Base-by-base conservation (phyloP, 2,329 filamentous ascomycete genomes). In the Epichloe baconii region DNA sequence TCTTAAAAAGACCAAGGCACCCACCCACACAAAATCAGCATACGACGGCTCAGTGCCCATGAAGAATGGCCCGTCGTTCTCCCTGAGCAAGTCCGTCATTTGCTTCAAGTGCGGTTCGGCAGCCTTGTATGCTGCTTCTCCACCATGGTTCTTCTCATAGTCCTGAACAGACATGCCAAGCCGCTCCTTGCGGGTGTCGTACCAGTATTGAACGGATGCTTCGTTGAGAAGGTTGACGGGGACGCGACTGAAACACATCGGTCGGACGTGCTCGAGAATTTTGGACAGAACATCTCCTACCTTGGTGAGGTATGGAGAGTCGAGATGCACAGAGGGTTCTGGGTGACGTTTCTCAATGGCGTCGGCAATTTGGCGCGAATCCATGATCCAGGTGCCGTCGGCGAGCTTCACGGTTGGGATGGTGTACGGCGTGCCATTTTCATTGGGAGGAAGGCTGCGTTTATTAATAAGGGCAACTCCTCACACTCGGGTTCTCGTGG, bases 31-130 rank as follows among this genome's bases (percentile, higher is more conserved):
- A 51, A 86, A 77, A 60, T 82, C 80, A 4, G 74, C 74, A 61
- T 77, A 84, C 38, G 70, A 71, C 4, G 73, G 66, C 53, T 70
- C 72, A 45, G 74, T 64, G 0, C 84, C 84, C 54, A 77, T 47
- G 50, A 86, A 79, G 60, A 78, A 86, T 0, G 78, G 77, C 0
- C 84, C 83, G 0, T 73, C 71, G 0, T 75, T 75, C 64, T 80
- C 75, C 57, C 74, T 73, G 55, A 86, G 59, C 31, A 51, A 40
- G 4, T 12, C 23, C 17, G 44, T 51, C 19, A 48, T 57, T 44
- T 68, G 61, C 7, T 57, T 56, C 8, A 75, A 19, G 3, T 56
- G 47, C 1, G 65, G 60, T 52, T 68, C 63, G 0, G 71, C 74
- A 0, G 63, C 62, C 12, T 70, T 64, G 72, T 75, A 85, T 0